These are phyloP conservation scores for Posidonia oceanica DNA, from an alignment of 116 monocot species.

Conservation along the genomic window DNA sequence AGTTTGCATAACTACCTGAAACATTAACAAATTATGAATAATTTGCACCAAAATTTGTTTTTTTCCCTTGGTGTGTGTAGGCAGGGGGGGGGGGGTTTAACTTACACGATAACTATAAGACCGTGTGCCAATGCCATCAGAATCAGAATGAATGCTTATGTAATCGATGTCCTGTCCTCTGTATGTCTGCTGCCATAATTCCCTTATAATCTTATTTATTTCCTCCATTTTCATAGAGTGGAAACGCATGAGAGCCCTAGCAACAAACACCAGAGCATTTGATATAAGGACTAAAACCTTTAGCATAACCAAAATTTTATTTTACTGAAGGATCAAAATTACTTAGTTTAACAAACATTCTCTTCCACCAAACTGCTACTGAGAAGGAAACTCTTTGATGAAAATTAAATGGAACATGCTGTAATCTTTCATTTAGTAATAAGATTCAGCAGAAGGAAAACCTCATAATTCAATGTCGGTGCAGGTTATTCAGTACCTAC, in stretches of 20 bases:
- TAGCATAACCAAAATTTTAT: too few relatives aligned
- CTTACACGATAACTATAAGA: constrained; percentile 44
- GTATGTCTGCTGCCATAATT: constrained; percentile 98
- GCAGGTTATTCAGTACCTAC: too few relatives aligned
- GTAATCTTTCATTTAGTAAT: too few relatives aligned
- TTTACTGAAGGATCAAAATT: too few relatives aligned
- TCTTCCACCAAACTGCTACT: too few relatives aligned
- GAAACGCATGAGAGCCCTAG: constrained; percentile 96
- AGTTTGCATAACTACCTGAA: constrained; percentile 94
- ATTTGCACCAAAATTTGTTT: too few relatives aligned
- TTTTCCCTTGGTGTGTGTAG: too few relatives aligned
- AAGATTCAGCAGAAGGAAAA: too few relatives aligned
- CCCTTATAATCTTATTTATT: constrained; percentile 96
- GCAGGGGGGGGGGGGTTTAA: not conserved
- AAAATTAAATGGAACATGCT: too few relatives aligned
- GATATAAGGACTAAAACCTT: not conserved
- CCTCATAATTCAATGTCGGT: too few relatives aligned
- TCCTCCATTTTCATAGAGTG: constrained; percentile 99
- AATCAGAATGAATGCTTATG: constrained; percentile 92
- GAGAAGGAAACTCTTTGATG: too few relatives aligned
- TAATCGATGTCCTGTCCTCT: constrained; percentile 99
- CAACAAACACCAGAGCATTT: constrained; percentile 1
- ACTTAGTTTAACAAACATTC: too few relatives aligned
- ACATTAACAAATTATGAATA: not conserved
- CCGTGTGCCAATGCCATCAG: constrained; percentile 84